Evolutionary conservation across 441 rosid genomes (phyloP).

Genomic region (Erodium texanum): DNA sequence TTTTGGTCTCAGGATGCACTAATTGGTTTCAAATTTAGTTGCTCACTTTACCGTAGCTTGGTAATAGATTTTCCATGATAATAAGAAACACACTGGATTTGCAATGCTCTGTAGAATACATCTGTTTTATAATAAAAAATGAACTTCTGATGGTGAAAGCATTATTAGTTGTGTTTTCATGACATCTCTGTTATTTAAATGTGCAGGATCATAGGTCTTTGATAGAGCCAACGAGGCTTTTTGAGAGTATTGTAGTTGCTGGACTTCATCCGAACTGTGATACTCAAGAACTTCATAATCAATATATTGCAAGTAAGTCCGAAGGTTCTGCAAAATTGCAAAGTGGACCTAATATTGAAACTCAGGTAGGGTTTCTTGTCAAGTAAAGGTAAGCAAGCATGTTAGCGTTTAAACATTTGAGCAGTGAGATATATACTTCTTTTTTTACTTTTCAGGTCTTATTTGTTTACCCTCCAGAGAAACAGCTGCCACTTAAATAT

Average conservation of each 20-base stretch:
- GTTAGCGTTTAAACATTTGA: neutral
- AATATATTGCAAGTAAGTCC: slow-evolving; percentile 41
- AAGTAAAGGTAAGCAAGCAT: neutral
- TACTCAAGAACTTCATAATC: slow-evolving; percentile 68
- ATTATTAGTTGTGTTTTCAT: slow-evolving; percentile 9
- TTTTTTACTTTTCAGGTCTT: slow-evolving; percentile 46
- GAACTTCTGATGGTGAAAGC: neutral
- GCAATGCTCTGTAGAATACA: no score
- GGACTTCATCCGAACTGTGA: slow-evolving; percentile 96
- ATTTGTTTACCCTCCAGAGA: slow-evolving; percentile 85
- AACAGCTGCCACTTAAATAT: slow-evolving; percentile 64
- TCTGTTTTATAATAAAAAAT: no score
- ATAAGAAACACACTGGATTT: no score
- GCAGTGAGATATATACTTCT: slow-evolving; percentile 12
- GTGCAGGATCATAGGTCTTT: slow-evolving; percentile 71
- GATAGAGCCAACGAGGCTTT: slow-evolving; percentile 81
- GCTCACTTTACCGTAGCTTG: neutral
- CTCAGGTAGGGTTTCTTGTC: slow-evolving; percentile 48
- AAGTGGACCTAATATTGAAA: slow-evolving; percentile 58
- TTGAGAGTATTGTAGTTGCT: slow-evolving; percentile 87
- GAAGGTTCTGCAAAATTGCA: slow-evolving; percentile 64
- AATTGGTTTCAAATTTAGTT: neutral
- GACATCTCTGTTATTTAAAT: slow-evolving; percentile 22
- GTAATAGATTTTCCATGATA: neutral
- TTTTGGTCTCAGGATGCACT: no score